phyloP scores from a whole-genome alignment of 2,329 filamentous ascomycete species.

The Microdochium nivale region DNA sequence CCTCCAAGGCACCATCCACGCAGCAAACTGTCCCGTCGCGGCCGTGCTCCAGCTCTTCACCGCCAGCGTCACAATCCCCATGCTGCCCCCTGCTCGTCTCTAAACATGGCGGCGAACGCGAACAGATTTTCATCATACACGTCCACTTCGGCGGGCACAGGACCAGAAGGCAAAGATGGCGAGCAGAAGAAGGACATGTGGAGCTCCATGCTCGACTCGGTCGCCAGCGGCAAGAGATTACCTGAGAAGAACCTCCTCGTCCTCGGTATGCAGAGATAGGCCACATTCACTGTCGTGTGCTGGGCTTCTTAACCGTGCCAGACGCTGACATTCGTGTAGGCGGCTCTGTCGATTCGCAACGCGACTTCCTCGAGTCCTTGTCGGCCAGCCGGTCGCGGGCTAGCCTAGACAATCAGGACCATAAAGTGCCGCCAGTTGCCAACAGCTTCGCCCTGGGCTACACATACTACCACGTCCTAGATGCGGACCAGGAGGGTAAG shows the following conservation, averaged over 20 bases:
- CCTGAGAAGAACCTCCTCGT: conserved; percentile 89
- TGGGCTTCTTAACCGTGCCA: not conserved
- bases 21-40: not conserved
- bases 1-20: not conserved
- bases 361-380: conserved; percentile 68
- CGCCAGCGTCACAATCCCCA: not conserved
- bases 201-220: conserved; percentile 86
- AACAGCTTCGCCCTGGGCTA: conserved; percentile 91
- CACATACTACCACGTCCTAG: conserved; percentile 89
- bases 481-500: conserved; percentile 84
- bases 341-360: conserved; percentile 73
- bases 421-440: conserved; percentile 67
- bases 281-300: not conserved
- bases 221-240: conserved; percentile 80
- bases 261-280: conserved; percentile 47
- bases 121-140: conserved; percentile 54
- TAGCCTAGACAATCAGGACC: conserved; percentile 44
- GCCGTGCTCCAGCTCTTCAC: not conserved
- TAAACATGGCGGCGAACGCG: conserved; percentile 38
- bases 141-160: conserved; percentile 36
- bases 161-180: conserved; percentile 48
- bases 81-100: not conserved
- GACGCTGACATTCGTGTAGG: conserved; percentile 39
- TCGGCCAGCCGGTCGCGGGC: conserved; percentile 45
- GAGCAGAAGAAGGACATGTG: conserved; percentile 85